Conservation (phyloP, 768 basidiomycete genomes). For the Naganishia randhawae region DNA sequence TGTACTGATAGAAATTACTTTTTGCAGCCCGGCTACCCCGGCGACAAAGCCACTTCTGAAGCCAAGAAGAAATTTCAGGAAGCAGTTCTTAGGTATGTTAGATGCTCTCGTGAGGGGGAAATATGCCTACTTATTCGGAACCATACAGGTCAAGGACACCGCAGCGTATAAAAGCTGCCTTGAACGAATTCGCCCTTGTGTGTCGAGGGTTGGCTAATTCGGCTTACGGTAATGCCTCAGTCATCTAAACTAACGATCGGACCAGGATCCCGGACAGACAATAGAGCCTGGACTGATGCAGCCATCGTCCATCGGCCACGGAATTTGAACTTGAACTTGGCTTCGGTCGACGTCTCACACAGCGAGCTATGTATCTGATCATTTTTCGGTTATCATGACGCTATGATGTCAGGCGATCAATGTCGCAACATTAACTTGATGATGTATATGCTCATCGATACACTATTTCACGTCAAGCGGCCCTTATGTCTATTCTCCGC, state of each 20-base stretch:
- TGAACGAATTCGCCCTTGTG: constrained; percentile 80
- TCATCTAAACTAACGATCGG: not conserved
- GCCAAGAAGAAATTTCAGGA: constrained; percentile 68
- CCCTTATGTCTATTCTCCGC: not conserved
- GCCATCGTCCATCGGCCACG: no score
- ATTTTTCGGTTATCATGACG: no score
- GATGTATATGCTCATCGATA: not conserved
- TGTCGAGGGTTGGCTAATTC: constrained; percentile 79
- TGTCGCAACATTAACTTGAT: not conserved
- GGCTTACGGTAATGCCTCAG: constrained; percentile 76
- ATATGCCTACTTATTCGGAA: constrained; percentile 38
- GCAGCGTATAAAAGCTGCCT: constrained; percentile 72
- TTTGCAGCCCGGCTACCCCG: constrained; percentile 69
- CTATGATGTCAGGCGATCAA: no score
- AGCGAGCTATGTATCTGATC: no score
- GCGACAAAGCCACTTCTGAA: constrained; percentile 66
- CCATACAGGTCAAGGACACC: constrained; percentile 61
- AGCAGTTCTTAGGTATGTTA: constrained; percentile 38
- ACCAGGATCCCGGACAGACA: not conserved
- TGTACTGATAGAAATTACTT: not conserved
- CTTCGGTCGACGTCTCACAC: no score
- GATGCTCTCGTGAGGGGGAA: constrained; percentile 5
- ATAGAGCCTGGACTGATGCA: no score
- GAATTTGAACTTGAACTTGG: not conserved
- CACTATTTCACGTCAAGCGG: no score